Percentiles rank a stretch among this genome's conserved stretches.
These are phyloP conservation scores for Oryza officinalis DNA, from an alignment of 176 grass and related monocot genomes.

Conservation along the genomic window DNA sequence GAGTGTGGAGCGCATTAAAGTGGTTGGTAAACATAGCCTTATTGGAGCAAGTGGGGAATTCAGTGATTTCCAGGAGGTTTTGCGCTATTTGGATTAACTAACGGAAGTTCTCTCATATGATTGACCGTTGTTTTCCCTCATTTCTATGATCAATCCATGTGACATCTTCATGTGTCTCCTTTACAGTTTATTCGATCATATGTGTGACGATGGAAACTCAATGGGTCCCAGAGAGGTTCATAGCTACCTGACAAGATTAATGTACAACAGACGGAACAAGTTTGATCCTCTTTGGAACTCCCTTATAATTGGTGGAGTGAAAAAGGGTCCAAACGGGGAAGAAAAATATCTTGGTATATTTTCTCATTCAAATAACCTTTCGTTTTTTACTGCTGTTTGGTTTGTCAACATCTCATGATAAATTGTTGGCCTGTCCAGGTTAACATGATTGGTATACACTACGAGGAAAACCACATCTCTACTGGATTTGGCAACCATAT, in stretches of 20 bases:
- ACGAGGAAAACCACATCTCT: conserved; percentile 85
- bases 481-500: conserved; percentile 98
- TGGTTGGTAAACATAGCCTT: conserved; percentile 85
- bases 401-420: conserved; percentile 25
- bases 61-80: conserved; percentile 75
- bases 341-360: conserved; percentile 92
- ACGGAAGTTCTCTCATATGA: conserved; percentile 54
- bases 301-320: conserved; percentile 87
- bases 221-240: conserved; percentile 97
- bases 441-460: conserved; percentile 97
- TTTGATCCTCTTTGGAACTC: conserved; percentile 98
- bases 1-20: conserved; percentile 89
- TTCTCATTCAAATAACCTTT: not conserved
- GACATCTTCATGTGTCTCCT: not conserved
- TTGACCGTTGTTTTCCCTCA: not conserved
- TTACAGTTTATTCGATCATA: conserved; percentile 77
- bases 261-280: conserved; percentile 93
- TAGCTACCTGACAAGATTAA: conserved; percentile 81
- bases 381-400: not conserved
- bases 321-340: conserved; percentile 73
- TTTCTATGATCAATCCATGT: conserved; percentile 8
- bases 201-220: conserved; percentile 99
- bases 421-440: conserved; percentile 51
- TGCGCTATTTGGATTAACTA: conserved; percentile 90
- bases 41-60: conserved; percentile 95